These are phyloP conservation scores for Ampelomyces quisqualis DNA, from an alignment of 2,329 filamentous ascomycete species.

Conservation along the genomic window DNA sequence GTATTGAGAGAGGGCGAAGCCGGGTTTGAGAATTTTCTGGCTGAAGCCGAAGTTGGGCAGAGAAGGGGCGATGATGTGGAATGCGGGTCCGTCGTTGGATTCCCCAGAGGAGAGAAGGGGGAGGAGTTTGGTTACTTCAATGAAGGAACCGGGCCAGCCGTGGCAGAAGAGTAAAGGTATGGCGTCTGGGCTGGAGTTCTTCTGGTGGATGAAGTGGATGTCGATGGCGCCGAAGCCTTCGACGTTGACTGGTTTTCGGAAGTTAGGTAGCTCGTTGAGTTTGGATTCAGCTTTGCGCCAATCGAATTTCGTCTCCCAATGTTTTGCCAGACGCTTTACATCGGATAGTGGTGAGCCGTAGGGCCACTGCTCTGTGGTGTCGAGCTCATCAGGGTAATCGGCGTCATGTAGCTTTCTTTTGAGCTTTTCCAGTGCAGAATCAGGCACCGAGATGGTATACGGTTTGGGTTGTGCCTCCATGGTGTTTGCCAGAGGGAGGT, in stretches of 20 bases:
- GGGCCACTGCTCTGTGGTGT: conserved; percentile 51
- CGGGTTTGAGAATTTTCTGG: conserved; percentile 52
- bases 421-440: conserved; percentile 55
- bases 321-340: conserved; percentile 58
- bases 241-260: conserved; percentile 54
- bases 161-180: conserved; percentile 69
- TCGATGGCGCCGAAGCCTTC: conserved; percentile 61
- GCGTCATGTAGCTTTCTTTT: conserved; percentile 57
- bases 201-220: conserved; percentile 66
- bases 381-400: conserved; percentile 58
- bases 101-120: conserved; percentile 41
- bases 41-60: conserved; percentile 60
- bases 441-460: conserved; percentile 31
- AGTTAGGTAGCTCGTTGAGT: conserved; percentile 64
- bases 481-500: no score
- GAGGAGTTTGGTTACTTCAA: conserved; percentile 66
- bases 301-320: conserved; percentile 60
- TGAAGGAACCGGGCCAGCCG: conserved; percentile 69
- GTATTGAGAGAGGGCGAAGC: conserved; percentile 62
- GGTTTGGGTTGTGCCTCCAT: conserved; percentile 19
- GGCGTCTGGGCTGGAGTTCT: conserved; percentile 52
- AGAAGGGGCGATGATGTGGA: conserved; percentile 56
- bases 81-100: conserved; percentile 47
- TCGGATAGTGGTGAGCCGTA: conserved; percentile 62
- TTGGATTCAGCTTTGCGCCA: conserved; percentile 62